Conservation (phyloP, 31 red algal species). For the Bonnemaisonia californica region DNA sequence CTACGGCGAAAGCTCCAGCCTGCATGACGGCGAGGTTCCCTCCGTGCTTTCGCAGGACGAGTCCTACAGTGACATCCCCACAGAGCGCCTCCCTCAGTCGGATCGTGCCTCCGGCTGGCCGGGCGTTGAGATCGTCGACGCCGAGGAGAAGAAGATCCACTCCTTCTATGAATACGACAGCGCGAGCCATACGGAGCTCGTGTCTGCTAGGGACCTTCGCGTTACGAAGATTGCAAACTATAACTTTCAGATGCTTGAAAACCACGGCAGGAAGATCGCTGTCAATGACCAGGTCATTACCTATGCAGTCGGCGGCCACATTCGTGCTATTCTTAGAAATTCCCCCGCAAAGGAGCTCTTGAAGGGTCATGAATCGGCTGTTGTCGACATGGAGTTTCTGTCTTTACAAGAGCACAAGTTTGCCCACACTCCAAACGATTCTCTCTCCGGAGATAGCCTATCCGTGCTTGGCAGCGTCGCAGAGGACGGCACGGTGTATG, state of each 20-base stretch:
- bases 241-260: conserved; percentile 46
- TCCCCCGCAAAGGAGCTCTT: conserved; percentile 50
- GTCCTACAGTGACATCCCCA: neutral
- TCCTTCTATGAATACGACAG: conserved; percentile 51
- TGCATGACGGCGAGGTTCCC: conserved; percentile 53
- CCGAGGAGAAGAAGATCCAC: conserved; percentile 40
- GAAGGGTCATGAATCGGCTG: conserved; percentile 73
- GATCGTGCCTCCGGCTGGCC: conserved; percentile 46
- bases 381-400: conserved; percentile 82
- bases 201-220: conserved; percentile 51
- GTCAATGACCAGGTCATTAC: conserved; percentile 68
- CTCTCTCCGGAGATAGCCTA: neutral
- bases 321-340: conserved; percentile 68
- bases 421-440: conserved; percentile 16
- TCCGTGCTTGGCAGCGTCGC: conserved; percentile 65
- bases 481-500: conserved; percentile 61
- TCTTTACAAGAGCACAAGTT: conserved; percentile 41
- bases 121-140: conserved; percentile 43
- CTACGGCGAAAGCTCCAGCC: conserved; percentile 55
- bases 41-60: conserved; percentile 55
- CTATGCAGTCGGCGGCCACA: conserved; percentile 77
- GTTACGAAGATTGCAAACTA: conserved; percentile 72
- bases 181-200: conserved; percentile 23
- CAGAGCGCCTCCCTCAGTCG: neutral
- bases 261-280: conserved; percentile 60